Base-by-base conservation (phyloP, 2,329 filamentous ascomycete species). In the Phialophora tarda region DNA sequence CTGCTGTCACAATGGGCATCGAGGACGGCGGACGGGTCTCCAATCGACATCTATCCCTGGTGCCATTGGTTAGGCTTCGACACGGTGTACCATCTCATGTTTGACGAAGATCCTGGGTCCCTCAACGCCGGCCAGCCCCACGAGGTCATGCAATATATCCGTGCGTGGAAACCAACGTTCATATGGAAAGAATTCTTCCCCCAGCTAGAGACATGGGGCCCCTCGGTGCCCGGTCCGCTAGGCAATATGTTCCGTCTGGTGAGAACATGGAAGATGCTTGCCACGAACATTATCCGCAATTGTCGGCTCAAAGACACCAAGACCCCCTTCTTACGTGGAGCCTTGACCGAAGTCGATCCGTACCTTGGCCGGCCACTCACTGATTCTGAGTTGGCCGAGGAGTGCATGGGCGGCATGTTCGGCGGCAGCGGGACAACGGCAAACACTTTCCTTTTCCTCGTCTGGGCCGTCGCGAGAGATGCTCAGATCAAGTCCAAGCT, bases 371-470 rank as follows among this genome's bases (percentile, higher is more conserved):
- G 64, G 32, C 56, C 64, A 12, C 30, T 66, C 17, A 66, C 32
- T 5, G 53, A 66, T 44, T 62, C 58, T 7, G 64, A 66, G 41
- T 47, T 66, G 4, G 64, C 64, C 8, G 64, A 66, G 48, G 64
- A 66, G 53, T 62, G 64, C 44, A 66, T 66, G 64, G 64, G 64
- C 38, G 64, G 64, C 26, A 66, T 66, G 59, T 66, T 66, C 32
- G 64, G 59, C 4, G 64, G 64, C n/a, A 62, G 64, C 44, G 64
- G 64, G 4, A 66, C 59, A 17, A 66, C 64, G 28, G 64, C 64
- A 14, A 66, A 66, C 64, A 66, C 64, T n/a, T 63, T 66, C 24
- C 24, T 66, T 21, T 66, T 62, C 41, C 28, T 66, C n/a, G 28
- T 62, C 4, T 62, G 53, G 48, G 64, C 32, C 51, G 59, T 54